Percentiles rank a stretch among this genome's conserved stretches.
Conservation (phyloP, 2,329 filamentous ascomycete species). For the Xylaria sp. region DNA sequence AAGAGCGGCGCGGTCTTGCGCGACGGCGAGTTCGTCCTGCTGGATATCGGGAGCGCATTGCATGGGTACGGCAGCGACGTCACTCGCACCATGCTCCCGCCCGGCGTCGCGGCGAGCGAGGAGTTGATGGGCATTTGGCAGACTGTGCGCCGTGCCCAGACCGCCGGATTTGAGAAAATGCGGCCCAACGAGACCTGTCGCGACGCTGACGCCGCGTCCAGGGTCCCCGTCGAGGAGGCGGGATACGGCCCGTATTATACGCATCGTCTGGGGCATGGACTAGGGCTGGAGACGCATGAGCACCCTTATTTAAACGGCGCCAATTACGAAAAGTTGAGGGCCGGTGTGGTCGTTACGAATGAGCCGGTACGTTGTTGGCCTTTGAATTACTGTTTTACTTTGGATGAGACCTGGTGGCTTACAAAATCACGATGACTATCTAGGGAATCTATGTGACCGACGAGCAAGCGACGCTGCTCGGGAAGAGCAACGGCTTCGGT, state of each 20-base stretch:
- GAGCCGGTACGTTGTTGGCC: slow-evolving; percentile 35
- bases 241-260: slow-evolving; percentile 39
- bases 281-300: slow-evolving; percentile 40
- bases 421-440: slow-evolving; percentile 9
- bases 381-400: not conserved
- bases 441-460: slow-evolving; percentile 41
- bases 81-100: slow-evolving; percentile 38
- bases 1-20: slow-evolving; percentile 35
- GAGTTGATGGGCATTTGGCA: slow-evolving; percentile 38
- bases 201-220: slow-evolving; percentile 38
- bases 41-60: slow-evolving; percentile 40
- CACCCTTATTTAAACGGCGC: slow-evolving; percentile 42
- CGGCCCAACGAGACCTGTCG: slow-evolving; percentile 37
- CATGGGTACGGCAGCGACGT: slow-evolving; percentile 41
- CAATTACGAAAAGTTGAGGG: slow-evolving; percentile 37
- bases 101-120: slow-evolving; percentile 29
- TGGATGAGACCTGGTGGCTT: not conserved
- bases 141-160: slow-evolving; percentile 34
- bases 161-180: slow-evolving; percentile 38
- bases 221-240: slow-evolving; percentile 31
- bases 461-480: slow-evolving; percentile 36
- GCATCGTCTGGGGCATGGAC: slow-evolving; percentile 39
- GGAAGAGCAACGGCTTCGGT: not conserved
- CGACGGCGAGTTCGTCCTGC: slow-evolving; percentile 38
- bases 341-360: slow-evolving; percentile 38